phyloP scores from a whole-genome alignment of 1,284 basidiomycete genomes.

The Trichosporon ovoides region DNA sequence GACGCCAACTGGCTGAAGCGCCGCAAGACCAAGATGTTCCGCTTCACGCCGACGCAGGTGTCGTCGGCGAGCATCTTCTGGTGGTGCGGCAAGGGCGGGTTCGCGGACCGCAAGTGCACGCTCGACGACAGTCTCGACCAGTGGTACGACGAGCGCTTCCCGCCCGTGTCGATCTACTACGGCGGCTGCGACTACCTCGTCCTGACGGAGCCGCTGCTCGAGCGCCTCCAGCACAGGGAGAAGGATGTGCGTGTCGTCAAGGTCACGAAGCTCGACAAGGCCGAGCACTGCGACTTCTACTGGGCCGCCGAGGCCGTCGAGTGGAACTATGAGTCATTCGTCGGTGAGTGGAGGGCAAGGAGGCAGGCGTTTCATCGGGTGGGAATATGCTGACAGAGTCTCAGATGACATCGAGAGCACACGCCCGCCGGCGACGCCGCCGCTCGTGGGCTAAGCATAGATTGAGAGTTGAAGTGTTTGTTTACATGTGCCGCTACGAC shows the following conservation, averaged over 20 bases:
- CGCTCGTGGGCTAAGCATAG: not conserved
- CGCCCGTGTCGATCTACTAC: conserved; percentile 56
- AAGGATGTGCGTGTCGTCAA: conserved; percentile 54
- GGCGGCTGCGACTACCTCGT: conserved; percentile 55
- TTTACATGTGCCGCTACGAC: not conserved
- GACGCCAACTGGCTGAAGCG: conserved; percentile 58
- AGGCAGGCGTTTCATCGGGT: not conserved
- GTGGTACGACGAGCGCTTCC: conserved; percentile 59
- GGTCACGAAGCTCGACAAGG: conserved; percentile 53
- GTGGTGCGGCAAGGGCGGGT: conserved; percentile 60
- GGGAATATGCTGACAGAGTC: conserved; percentile 20
- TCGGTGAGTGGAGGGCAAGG: conserved; percentile 34
- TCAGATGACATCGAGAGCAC: conserved; percentile 44
- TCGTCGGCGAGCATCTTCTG: conserved; percentile 55
- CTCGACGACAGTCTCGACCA: conserved; percentile 53
- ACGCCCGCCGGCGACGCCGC: conserved; percentile 19
- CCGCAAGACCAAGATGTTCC: conserved; percentile 60
- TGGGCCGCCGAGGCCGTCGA: conserved; percentile 60
- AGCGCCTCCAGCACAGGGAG: conserved; percentile 52
- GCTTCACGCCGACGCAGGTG: conserved; percentile 61
- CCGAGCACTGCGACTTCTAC: conserved; percentile 53
- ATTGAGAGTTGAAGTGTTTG: not conserved
- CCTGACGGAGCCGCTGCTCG: conserved; percentile 52
- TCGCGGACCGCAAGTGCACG: conserved; percentile 56
- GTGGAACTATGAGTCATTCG: conserved; percentile 52